Base-by-base conservation (phyloP, 371 early-diverging fungal genomes). In the Dinochytrium kinnereticum region DNA sequence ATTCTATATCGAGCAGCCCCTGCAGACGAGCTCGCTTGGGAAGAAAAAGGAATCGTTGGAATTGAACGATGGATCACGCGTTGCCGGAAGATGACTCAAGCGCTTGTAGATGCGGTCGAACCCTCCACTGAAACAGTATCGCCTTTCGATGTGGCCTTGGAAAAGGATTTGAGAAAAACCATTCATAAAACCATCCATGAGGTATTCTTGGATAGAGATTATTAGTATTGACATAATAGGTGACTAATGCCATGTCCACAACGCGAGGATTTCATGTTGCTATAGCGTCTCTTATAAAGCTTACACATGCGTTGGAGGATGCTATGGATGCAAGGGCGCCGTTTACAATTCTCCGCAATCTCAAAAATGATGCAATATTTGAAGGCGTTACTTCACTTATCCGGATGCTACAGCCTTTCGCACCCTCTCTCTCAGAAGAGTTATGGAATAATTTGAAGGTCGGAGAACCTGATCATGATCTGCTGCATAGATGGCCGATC, bases 1-100 rank as follows among this genome's bases (percentile, higher is more conserved):
- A 92, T 96, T n/a, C 84, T 97, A 0, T 93, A 90, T 78, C 91
- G 93, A 76, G 97, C 97, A 0, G 93, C 96, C 1, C 96, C 97
- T 0, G 87, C 89, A 19, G 96, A 96, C 70, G 94, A 94, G 3
- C 81, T 97, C 1, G 91, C 93, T 74, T 97, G 97, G 96, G 95
- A 97, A 70, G 93, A 93, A 51, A 78, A 86, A 33, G 94, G 94
- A 72, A 94, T 96, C 64, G 87, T 95, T 5, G 98, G 98, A 7
- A 95, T 96, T 94, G 91, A 92, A 77, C 85, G 96, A 38, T 96
- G 93, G 91, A 79, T 95, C 53, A 0, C 75, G 82, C 78, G 78
- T 77, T 55, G 69, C 76, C 59, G 84, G 51, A 69, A 68, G 50
- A 13, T 81, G 21, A 70, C 50, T 44, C 44, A 44, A 19, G 37